Base-by-base conservation (phyloP, 2,329 filamentous ascomycete species). In the Exophiala sp. region DNA sequence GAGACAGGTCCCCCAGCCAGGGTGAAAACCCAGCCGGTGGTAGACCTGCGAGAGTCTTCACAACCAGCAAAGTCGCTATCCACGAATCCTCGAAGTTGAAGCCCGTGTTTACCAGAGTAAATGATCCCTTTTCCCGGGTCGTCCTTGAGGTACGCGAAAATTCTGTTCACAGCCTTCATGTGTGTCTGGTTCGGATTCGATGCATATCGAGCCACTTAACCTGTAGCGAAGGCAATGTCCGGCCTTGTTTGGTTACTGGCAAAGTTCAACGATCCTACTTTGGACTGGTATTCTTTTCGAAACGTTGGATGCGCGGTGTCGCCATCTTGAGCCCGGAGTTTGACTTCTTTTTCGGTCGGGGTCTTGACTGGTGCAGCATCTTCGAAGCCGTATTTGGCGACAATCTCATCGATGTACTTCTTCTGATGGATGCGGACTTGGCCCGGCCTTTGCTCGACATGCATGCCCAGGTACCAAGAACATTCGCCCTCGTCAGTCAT, bases 1-100 rank as follows among this genome's bases (percentile, higher is more conserved):
- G 57, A 62, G 41, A 66, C 58, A 29, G 60, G 55, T n/a, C 41
- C 62, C 7, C 63, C 61, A 16, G 52, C 58, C 34, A 63, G 50
- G 21, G 54, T 47, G 51, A 66, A 66, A 9, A 64, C 29, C 41
- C 60, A 65, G 40, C 62, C 63, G 6, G 59, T 58, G 2, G 60
- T 63, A 1, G 62, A 65, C 20, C 43, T 56, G 1, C 43, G 7
- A 9, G 40, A 47, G 21, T 50, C 52, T 24, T 50, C 45, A 33
- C 46, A 54, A 5, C 39, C 35, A 5, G 38, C 51, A 20, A 36
- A 50, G 32, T 50, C 47, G 32, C 38, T 46, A 32, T 54, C 51
- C 10, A 44, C 36, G 24, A 6, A 54, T 3, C 51, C 51, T 36
- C n/a, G 3, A 5, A 49, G 36, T 5, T 14, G 10, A 5, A 42